Percentiles rank a stretch among this genome's conserved stretches.
Evolutionary conservation across 140 eudicot genomes (phyloP).

Genomic region (Oenanthe javanica): DNA sequence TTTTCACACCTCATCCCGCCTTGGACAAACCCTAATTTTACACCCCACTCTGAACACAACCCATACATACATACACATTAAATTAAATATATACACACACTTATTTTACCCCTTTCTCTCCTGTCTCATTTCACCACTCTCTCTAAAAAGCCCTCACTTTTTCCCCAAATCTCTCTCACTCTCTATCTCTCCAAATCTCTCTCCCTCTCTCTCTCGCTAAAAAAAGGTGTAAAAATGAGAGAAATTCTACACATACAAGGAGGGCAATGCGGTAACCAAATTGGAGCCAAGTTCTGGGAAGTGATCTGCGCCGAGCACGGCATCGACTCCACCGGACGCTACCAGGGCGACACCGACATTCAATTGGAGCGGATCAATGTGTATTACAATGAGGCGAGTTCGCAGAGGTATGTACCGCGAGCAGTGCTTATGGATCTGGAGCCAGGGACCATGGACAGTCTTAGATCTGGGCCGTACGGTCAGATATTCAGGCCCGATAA

Average conservation of each 20-base stretch:
- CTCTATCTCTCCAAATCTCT: background rate
- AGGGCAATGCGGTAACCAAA: conserved; percentile 44
- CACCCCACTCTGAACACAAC: background rate
- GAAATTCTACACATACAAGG: conserved; percentile 41
- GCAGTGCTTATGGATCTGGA: conserved; percentile 44
- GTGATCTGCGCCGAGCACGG: conserved; percentile 35
- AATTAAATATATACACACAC: background rate
- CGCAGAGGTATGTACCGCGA: conserved; percentile 28
- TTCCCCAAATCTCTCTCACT: background rate
- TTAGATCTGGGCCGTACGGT: conserved; percentile 41
- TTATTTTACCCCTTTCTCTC: background rate
- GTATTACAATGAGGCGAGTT: conserved; percentile 35
- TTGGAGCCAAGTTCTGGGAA: conserved; percentile 39
- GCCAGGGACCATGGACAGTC: conserved; percentile 42
- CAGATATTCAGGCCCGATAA: conserved; percentile 40
- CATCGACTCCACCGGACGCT: conserved; percentile 35
- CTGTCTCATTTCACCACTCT: background rate
- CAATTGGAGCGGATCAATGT: conserved; percentile 39
- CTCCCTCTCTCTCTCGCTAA: background rate
- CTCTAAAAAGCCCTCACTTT: no score
- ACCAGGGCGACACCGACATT: conserved; percentile 33
- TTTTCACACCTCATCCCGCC: background rate
- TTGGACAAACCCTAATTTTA: background rate
- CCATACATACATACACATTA: background rate
- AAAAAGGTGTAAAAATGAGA: conserved; percentile 18